Percentiles rank a stretch among this genome's conserved stretches.
Conservation (phyloP, 768 basidiomycete species). For the Phlebiopsis flavidoalba region DNA sequence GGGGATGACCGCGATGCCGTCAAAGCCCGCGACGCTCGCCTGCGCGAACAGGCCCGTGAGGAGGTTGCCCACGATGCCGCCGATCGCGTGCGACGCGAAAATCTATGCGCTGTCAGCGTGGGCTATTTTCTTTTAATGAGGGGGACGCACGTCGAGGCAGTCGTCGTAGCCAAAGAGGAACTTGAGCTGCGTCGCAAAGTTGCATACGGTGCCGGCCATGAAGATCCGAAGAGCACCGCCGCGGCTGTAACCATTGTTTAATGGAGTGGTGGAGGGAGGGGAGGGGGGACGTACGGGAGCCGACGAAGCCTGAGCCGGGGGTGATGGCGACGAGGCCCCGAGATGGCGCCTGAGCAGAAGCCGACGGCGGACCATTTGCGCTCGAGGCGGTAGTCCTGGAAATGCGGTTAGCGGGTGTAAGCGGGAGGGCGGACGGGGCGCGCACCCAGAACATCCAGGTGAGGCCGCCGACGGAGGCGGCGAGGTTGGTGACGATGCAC, state of each 20-base stretch:
- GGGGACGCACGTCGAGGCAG: constrained; percentile 67
- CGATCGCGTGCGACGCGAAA: constrained; percentile 80
- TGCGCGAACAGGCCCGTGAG: constrained; percentile 90
- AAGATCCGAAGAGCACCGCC: constrained; percentile 81
- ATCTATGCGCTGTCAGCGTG: constrained; percentile 53
- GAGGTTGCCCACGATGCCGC: constrained; percentile 77
- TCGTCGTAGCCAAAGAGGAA: constrained; percentile 74
- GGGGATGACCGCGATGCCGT: constrained; percentile 59
- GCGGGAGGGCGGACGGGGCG: background rate
- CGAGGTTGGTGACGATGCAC: constrained; percentile 90
- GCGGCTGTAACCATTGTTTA: constrained; percentile 53
- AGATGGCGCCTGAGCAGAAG: constrained; percentile 92
- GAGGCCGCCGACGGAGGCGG: constrained; percentile 82
- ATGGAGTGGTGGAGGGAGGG: background rate
- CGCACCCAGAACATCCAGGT: constrained; percentile 89
- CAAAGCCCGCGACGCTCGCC: constrained; percentile 69
- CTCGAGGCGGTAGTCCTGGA: constrained; percentile 84
- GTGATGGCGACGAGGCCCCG: constrained; percentile 89
- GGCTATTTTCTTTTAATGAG: too few species aligned
- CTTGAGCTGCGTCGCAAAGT: constrained; percentile 96
- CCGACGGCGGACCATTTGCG: constrained; percentile 91
- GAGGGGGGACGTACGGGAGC: constrained; percentile 47
- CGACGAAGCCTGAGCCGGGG: constrained; percentile 80
- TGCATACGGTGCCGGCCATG: constrained; percentile 78
- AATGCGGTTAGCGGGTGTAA: background rate